Base-by-base conservation (phyloP, 2,329 filamentous ascomycete species). In the Neocucurbitaria cava region DNA sequence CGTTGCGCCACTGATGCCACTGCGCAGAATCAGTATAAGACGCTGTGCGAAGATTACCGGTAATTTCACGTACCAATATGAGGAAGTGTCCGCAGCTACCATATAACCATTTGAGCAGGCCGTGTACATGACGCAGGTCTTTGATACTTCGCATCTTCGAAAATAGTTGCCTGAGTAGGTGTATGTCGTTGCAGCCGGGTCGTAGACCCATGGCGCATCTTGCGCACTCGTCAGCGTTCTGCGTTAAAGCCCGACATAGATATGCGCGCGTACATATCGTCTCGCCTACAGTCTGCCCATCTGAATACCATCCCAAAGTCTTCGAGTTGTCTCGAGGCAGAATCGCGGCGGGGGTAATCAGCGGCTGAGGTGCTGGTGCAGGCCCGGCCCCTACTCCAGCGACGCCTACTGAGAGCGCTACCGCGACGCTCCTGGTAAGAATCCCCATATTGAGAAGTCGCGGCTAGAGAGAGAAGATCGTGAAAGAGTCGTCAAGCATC, bases 221-320 rank as follows among this genome's bases (percentile, higher is more conserved):
- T 36, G 2, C 15, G 13, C 6, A 30, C n/a, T 44, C 3, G 23
- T 35, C 26, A 38, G 35, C 38, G 31, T 40, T 40, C 20, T 40
- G 11, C 38, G 17, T 13, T 23, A 2, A 13, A 13, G 5, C n/a
- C 33, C n/a, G 13, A 33, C 5, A 15, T 35, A 39, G 18, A 35
- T 3, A 5, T 15, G 10, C 10, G 21, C 21, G 38, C 40, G 24
- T 39, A 46, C 45, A 56, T 28, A 51, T 43, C 33, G 53, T 56
- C 31, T 56, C 28, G 5, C 46, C 50, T 10, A 20, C 36, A 3
- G 36, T 40, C 24, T 49, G 49, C 28, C 46, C 28, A 31, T 44
- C 44, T 26, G 55, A 58, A n/a, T 46, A 54, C 55, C 55, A 58
- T 33, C 46, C 50, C 28, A 58, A 38, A 13, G 48, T 58, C 20